Base-by-base conservation (phyloP, 257 asterid genomes). In the Nicotiana knightiana region DNA sequence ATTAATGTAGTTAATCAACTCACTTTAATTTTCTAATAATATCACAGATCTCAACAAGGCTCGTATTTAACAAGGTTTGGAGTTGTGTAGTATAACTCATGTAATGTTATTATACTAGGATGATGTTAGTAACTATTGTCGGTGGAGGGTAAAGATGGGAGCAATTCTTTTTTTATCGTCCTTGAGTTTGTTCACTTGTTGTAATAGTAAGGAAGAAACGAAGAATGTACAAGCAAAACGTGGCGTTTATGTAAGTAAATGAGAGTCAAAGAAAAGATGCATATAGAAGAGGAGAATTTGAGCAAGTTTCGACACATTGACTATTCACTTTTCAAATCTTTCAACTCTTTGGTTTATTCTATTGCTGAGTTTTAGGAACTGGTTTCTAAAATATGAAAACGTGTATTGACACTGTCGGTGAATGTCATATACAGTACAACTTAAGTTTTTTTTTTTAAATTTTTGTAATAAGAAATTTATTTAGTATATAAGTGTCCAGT, bases 331-430 rank as follows among this genome's bases (percentile, higher is more conserved):
- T 73, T 73, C 30, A n/a, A 37, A 46, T 48, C 58, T 8, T 26
- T 73, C 62, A 6, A 48, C 61, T 73, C 79, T 48, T 51, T 76
- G 61, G 71, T 79, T 70, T 63, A 66, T 65, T 81, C 46, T 80
- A 54, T 63, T 75, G 81, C 80, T 79, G 35, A 79, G 62, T 68
- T 82, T 75, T 67, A 84, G 86, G 81, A 82, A 79, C 67, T 87
- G 90, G 63, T 61, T 73, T 21, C 1, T 10, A 75, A 28, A 43
- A 51, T 33, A 54, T 17, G 32, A 6, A 77, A 77, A 57, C 54
- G 70, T 21, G 81, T 9, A 57, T 28, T 21, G 32, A 33, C 32
- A 57, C 82, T 78, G 82, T 78, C 82, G 82, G 66, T 78, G 54
- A 58, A 39, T 7, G 9, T 30, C 33, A 39, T 39, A 6, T 39